Conservation (phyloP, 192 early-diverging fungal species). For the Powellomyces hirtus region DNA sequence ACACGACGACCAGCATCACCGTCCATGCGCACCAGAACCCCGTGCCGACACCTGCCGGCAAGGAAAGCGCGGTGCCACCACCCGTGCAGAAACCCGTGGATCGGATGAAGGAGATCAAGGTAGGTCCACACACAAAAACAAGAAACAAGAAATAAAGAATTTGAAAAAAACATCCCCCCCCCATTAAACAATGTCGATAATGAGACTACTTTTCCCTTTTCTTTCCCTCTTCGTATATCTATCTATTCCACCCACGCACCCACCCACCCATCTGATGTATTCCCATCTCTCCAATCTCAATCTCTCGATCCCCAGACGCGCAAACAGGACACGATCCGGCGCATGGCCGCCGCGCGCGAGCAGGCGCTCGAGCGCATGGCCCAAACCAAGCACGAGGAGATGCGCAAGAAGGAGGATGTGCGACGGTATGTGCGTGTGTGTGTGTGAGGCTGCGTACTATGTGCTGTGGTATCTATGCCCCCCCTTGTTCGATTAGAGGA, state of each 20-base stretch:
- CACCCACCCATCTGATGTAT: too few relatives aligned
- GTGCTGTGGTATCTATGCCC: too few relatives aligned
- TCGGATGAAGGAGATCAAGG: conserved; percentile 4
- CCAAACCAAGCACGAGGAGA: conserved; percentile 10
- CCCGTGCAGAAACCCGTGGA: conserved; percentile 14
- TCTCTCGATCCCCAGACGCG: neutral
- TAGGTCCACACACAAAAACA: neutral
- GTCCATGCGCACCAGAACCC: neutral
- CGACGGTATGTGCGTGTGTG: too few relatives aligned
- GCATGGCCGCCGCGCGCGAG: conserved; percentile 17
- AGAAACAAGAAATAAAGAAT: too few relatives aligned
- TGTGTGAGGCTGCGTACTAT: too few relatives aligned
- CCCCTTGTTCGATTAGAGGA: too few relatives aligned
- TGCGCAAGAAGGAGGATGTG: conserved; percentile 12
- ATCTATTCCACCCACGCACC: too few relatives aligned
- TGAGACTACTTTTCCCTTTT: too few relatives aligned
- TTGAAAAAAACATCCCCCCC: too few relatives aligned
- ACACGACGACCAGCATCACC: neutral
- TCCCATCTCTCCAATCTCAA: too few relatives aligned
- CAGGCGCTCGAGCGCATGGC: neutral
- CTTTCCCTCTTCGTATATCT: too few relatives aligned
- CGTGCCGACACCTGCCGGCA: neutral
- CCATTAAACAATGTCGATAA: too few relatives aligned
- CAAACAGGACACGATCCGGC: conserved; percentile 1
- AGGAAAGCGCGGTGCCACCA: neutral